A percentile compares a stretch with the other conserved stretches of the same genome.
phyloP scores from a whole-genome alignment of 352 stramenopile genomes.

The Phytophthora pluvialis region DNA sequence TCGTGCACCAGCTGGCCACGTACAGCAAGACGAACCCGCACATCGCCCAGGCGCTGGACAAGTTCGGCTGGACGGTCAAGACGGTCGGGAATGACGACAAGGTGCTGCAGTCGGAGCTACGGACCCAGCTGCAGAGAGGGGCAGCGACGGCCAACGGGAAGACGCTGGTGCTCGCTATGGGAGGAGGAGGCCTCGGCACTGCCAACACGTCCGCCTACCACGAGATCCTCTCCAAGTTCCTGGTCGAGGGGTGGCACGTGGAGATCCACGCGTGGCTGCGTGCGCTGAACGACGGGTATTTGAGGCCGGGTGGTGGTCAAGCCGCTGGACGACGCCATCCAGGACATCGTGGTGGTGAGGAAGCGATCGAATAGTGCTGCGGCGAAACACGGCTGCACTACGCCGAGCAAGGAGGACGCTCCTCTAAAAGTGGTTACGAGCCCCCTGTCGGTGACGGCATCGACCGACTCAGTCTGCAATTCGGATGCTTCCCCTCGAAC shows the following conservation, averaged over 20 bases:
- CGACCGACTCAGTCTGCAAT: background rate
- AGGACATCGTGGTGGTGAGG: conserved; percentile 14
- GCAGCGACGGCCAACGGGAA: conserved; percentile 20
- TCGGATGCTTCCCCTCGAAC: conserved; percentile 1
- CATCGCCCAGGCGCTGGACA: conserved; percentile 17
- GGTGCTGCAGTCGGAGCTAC: conserved; percentile 16
- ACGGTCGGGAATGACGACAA: conserved; percentile 11
- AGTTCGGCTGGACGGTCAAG: conserved; percentile 25
- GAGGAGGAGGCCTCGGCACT: conserved; percentile 9
- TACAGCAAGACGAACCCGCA: conserved; percentile 19
- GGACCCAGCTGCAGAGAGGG: conserved; percentile 21
- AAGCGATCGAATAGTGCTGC: background rate
- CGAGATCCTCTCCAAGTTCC: conserved; percentile 26
- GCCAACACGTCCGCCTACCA: conserved; percentile 18
- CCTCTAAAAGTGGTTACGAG: conserved; percentile 16
- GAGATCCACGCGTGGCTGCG: conserved; percentile 38
- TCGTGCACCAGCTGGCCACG: conserved; percentile 19
- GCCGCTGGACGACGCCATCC: conserved; percentile 26
- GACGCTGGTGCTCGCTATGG: conserved; percentile 29
- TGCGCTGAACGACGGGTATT: conserved; percentile 26
- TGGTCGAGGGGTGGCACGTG: conserved; percentile 23
- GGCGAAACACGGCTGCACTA: conserved; percentile 3
- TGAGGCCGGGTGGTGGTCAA: conserved; percentile 24
- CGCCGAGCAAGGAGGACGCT: background rate
- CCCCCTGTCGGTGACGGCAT: conserved; percentile 4